Base-by-base conservation (phyloP, 2,329 filamentous ascomycete species). In the Pseudocercospora vitis region DNA sequence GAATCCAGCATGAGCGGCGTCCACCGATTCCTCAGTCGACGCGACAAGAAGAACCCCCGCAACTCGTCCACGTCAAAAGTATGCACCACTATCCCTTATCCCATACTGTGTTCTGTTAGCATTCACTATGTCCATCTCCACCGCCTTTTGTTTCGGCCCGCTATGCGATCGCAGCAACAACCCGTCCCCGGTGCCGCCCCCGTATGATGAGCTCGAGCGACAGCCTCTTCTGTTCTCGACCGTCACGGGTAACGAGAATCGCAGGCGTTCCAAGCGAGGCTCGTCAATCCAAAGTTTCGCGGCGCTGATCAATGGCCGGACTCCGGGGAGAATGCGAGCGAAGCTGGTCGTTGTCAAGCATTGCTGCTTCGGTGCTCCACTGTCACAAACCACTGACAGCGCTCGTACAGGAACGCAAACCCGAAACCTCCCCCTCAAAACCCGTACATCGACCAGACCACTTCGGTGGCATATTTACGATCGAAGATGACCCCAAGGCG, bases 21-120 rank as follows among this genome's bases (percentile, higher is more conserved):
- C 58, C 84, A 81, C 68, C 84, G 86, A 65, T 85, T 90, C 69
- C 82, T 88, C 56, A 88, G 82, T 70, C 78, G 86, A 62, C 82
- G 86, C 61, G 87, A 89, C 65, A 89, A 76, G 70, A 68, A 67
- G 61, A 58, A 57, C 50, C 55, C 57, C 9, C 53, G 56, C 28
- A 53, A 54, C 52, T 57, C 55, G 35, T 59, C 61, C 48, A 53
- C 58, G 16, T 48, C 56, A 28, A 60, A 52, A 59, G 60, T 62
- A 62, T 51, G 59, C 31, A 16, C 32, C 49, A 39, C 28, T 39
- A 39, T 53, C 31, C 47, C 48, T 51, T 33, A 31, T 33, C 40
- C 31, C 14, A 16, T 33, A 32, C 49, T 29, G 37, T 46, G 18
- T 45, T 28, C 35, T 26, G 18, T 24, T 37, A 29, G 26, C 46